Conservation (phyloP, 306 rosid species). For the Acacia confusa region DNA sequence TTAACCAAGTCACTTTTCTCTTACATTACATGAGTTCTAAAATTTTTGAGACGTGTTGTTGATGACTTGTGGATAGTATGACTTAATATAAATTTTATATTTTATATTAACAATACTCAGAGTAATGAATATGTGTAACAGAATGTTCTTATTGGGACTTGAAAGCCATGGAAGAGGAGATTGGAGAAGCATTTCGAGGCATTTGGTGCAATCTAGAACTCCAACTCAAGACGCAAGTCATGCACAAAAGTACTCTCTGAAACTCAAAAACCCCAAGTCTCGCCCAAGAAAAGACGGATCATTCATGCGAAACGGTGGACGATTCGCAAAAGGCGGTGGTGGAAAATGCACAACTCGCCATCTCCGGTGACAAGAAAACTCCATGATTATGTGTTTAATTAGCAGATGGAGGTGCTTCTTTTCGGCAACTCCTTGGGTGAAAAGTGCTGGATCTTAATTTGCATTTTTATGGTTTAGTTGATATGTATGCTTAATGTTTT, state of each 20-base stretch:
- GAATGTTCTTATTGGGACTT: neutral
- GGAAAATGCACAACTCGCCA: neutral
- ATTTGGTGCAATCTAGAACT: neutral
- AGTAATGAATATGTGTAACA: neutral
- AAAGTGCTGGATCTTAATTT: too few species aligned
- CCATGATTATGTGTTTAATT: neutral
- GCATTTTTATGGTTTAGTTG: too few species aligned
- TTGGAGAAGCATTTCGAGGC: neutral
- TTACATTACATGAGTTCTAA: neutral
- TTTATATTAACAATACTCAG: neutral
- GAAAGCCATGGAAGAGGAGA: neutral
- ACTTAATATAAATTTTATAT: neutral
- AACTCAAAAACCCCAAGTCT: neutral
- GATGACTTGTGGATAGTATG: neutral
- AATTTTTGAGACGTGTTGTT: neutral
- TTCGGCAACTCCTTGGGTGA: neutral
- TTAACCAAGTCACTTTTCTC: neutral
- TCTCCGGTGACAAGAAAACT: neutral
- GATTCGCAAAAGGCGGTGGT: neutral
- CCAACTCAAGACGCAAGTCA: neutral
- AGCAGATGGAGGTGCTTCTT: neutral
- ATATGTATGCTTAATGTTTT: too few species aligned
- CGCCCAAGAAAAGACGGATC: neutral
- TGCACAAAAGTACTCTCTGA: neutral
- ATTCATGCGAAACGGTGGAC: neutral